phyloP scores from a whole-genome alignment of 306 rosid genomes.

The Leucaena leucocephala region DNA sequence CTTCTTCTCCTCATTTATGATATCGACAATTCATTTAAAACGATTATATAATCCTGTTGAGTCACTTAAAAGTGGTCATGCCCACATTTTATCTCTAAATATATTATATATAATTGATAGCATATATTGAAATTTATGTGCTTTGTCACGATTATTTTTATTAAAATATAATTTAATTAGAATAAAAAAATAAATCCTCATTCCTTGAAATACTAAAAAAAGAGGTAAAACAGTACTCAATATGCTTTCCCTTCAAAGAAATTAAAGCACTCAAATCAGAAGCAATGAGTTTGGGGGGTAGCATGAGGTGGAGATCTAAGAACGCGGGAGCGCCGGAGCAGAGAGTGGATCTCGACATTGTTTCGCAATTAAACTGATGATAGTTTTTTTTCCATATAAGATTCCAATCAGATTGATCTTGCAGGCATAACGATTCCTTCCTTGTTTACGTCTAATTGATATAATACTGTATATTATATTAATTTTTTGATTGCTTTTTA shows the following conservation, averaged over 20 bases:
- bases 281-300: neutral
- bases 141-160: neutral
- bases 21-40: neutral
- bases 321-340: conserved; percentile 60
- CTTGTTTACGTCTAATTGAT: conserved; percentile 10
- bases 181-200: no score
- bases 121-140: neutral
- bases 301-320: conserved; percentile 28
- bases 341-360: conserved; percentile 50
- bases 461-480: neutral
- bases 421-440: neutral
- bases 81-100: no score
- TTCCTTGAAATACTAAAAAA: neutral
- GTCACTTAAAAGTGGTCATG: no score
- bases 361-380: neutral
- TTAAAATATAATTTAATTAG: neutral
- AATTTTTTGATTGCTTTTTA: neutral
- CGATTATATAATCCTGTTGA: neutral
- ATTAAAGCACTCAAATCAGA: neutral
- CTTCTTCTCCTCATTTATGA: neutral
- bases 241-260: neutral
- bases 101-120: no score
- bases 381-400: neutral
- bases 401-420: neutral
- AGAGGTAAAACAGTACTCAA: neutral